Conservation (phyloP, 192 early-diverging fungal species). For the Blastocladiella britannica region DNA sequence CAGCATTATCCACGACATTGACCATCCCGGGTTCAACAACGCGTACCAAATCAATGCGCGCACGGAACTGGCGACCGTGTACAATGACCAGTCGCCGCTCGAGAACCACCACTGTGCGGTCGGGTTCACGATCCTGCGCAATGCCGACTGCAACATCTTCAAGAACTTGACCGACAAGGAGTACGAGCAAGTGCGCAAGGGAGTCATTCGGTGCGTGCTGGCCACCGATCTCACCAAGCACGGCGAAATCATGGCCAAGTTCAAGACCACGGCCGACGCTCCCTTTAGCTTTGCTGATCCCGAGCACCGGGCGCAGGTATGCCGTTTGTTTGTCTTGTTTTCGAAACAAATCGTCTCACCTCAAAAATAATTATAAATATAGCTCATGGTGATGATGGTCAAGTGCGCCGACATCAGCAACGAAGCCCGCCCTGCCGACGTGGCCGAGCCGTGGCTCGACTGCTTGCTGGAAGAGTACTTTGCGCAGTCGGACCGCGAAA, state of each 20-base stretch:
- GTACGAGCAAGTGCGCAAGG: conserved; percentile 17
- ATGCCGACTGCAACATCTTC: neutral
- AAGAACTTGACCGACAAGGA: neutral
- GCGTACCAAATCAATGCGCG: conserved; percentile 71
- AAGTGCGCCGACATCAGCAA: conserved; percentile 36
- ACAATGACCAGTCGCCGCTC: conserved; percentile 61
- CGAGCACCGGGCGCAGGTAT: conserved; percentile 18
- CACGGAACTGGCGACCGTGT: conserved; percentile 47
- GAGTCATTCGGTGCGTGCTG: conserved; percentile 23
- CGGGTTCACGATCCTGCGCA: neutral
- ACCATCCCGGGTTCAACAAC: conserved; percentile 74
- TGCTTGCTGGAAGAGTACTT: conserved; percentile 29
- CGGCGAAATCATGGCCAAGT: conserved; percentile 17
- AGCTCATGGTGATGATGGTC: conserved; percentile 28
- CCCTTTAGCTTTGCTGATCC: conserved; percentile 18
- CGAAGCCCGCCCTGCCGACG: conserved; percentile 26
- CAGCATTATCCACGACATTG: neutral
- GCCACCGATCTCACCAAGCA: conserved; percentile 30
- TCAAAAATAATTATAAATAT: no score
- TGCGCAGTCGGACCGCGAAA: conserved; percentile 24
- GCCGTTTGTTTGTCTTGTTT: no score
- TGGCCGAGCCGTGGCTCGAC: conserved; percentile 27
- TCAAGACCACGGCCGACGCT: conserved; percentile 10
- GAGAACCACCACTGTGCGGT: conserved; percentile 69
- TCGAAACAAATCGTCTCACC: no score